Conservation (phyloP, 176 grass and related monocot species). For the Phyllostachys edulis region DNA sequence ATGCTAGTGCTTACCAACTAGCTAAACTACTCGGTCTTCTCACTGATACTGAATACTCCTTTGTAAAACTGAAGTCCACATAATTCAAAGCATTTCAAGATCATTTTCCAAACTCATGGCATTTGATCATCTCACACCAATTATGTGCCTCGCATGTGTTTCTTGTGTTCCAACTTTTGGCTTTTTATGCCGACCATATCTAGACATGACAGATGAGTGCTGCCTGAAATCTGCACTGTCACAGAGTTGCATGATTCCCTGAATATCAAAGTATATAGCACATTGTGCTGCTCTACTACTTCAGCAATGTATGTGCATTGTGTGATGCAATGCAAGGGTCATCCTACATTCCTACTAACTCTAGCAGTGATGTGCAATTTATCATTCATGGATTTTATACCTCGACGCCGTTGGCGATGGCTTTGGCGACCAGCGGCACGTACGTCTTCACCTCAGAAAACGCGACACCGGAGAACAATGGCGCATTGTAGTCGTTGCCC, state of each 20-base stretch:
- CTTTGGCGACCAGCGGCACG: conserved; percentile 57
- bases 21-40: neutral
- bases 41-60: neutral
- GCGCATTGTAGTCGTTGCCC: conserved; percentile 96
- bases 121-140: neutral
- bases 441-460: conserved; percentile 70
- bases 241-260: neutral
- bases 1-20: neutral
- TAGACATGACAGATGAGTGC: neutral
- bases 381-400: conserved; percentile 32
- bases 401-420: conserved; percentile 70
- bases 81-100: neutral
- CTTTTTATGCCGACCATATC: neutral
- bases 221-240: neutral
- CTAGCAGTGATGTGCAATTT: neutral
- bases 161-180: neutral
- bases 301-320: neutral
- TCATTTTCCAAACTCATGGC: neutral
- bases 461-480: conserved; percentile 65
- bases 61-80: neutral
- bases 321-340: conserved; percentile 17
- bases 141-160: neutral
- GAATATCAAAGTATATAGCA: neutral
- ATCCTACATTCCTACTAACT: neutral
- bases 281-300: neutral